Conservation (phyloP, 192 early-diverging fungal species). For the Backusella tuberculispora region DNA sequence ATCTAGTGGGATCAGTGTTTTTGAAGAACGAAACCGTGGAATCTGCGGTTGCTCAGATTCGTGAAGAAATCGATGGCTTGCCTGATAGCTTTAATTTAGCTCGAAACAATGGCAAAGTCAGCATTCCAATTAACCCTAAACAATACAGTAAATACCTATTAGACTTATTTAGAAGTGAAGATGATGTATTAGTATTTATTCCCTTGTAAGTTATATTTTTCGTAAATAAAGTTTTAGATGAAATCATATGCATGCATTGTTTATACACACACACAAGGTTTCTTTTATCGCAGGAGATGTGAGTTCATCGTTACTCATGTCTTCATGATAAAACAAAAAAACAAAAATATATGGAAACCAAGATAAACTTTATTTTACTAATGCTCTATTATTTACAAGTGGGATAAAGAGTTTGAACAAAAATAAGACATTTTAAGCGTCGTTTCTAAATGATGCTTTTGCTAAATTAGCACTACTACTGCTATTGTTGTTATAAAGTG, state of each 20-base stretch:
- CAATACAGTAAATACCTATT: conserved; percentile 56
- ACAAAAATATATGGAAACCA: not conserved
- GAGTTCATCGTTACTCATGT: conserved; percentile 22
- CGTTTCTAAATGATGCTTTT: not conserved
- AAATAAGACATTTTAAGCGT: not conserved
- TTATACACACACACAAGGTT: not conserved
- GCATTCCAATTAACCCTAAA: conserved; percentile 62
- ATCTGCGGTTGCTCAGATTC: conserved; percentile 40
- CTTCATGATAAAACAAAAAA: conserved; percentile 3
- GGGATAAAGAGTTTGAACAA: conserved; percentile 17
- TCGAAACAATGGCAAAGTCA: conserved; percentile 60
- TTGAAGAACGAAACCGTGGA: conserved; percentile 52
- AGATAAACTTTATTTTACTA: conserved; percentile 16
- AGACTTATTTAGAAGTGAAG: conserved; percentile 55
- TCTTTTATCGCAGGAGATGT: not conserved
- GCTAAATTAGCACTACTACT: not conserved
- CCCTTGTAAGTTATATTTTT: conserved; percentile 18
- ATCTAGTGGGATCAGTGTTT: conserved; percentile 65
- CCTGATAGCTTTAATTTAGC: conserved; percentile 51
- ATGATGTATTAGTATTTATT: conserved; percentile 54
- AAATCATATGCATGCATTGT: not conserved
- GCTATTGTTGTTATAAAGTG: not conserved
- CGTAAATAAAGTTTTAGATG: not conserved
- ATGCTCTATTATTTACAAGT: conserved; percentile 18
- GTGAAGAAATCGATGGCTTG: conserved; percentile 63